Percentiles rank a stretch among this genome's conserved stretches.
These are phyloP conservation scores for Apophysomyces sp. DNA, from an alignment of 371 early-diverging fungal species.

Conservation along the genomic window DNA sequence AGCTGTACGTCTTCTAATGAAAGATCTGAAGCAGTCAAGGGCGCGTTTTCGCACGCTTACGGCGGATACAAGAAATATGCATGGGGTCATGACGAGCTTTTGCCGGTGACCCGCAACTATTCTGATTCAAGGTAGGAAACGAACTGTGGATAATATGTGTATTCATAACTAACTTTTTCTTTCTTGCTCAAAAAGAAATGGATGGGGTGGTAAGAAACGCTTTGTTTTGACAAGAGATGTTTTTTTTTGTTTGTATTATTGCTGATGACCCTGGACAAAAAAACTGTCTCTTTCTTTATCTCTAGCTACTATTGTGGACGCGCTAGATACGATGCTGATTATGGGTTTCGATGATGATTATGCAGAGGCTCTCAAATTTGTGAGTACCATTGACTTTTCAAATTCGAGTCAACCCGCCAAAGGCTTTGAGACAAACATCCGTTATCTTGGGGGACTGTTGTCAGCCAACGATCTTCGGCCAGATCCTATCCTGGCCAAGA, in stretches of 20 bases:
- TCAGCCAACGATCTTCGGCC: constrained; percentile 58
- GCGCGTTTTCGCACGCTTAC: constrained; percentile 74
- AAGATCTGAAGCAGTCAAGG: constrained; percentile 34
- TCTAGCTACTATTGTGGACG: constrained; percentile 77
- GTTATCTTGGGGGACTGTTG: constrained; percentile 70
- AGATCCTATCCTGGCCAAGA: constrained; percentile 55
- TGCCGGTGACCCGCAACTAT: constrained; percentile 37
- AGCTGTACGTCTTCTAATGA: background rate
- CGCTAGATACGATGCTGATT: constrained; percentile 81
- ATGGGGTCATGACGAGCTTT: constrained; percentile 61
- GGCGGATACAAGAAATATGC: constrained; percentile 67
- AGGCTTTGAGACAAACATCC: constrained; percentile 75
- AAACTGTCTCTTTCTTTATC: no score
- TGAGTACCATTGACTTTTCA: constrained; percentile 57
- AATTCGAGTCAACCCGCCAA: constrained; percentile 18
- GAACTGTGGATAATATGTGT: background rate
- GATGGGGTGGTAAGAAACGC: constrained; percentile 53
- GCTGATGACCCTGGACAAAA: no score
- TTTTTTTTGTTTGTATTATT: no score
- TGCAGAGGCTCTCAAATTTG: constrained; percentile 46
- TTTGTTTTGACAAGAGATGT: no score
- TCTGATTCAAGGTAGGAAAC: constrained; percentile 65
- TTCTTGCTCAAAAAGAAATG: constrained; percentile 27
- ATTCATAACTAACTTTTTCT: background rate
- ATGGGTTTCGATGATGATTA: constrained; percentile 72